A percentile compares a stretch with the other conserved stretches of the same genome.
phyloP scores from a whole-genome alignment of 208 protist genomes.

The Leptomonas seymouri region DNA sequence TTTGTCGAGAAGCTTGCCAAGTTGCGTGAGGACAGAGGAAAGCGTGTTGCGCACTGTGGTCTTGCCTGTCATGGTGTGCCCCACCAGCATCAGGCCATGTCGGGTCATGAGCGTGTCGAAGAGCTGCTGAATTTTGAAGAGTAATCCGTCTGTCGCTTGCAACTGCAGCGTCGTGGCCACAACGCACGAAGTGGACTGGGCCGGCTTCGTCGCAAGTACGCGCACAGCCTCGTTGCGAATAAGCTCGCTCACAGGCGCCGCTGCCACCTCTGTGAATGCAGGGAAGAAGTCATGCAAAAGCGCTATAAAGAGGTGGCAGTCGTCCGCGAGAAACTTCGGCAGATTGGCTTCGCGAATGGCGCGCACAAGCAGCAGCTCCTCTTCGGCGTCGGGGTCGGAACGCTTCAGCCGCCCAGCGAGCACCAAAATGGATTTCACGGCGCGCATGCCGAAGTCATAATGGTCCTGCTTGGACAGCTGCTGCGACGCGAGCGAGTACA shows the following conservation, averaged over 20 bases:
- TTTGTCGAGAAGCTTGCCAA: constrained; percentile 33
- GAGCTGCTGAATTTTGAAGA: constrained; percentile 91
- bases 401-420: constrained; percentile 93
- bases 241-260: constrained; percentile 59
- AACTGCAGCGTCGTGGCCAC: constrained; percentile 30
- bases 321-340: constrained; percentile 93
- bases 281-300: constrained; percentile 94
- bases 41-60: constrained; percentile 85
- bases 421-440: constrained; percentile 95
- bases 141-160: constrained; percentile 77
- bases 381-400: constrained; percentile 76
- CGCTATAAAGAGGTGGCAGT: constrained; percentile 90
- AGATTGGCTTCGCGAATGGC: constrained; percentile 93
- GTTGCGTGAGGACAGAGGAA: constrained; percentile 56
- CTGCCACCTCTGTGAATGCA: constrained; percentile 20
- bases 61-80: constrained; percentile 96
- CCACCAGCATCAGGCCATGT: constrained; percentile 95
- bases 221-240: constrained; percentile 49
- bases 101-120: constrained; percentile 92
- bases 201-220: constrained; percentile 53
- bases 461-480: constrained; percentile 96
- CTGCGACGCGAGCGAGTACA: constrained; percentile 94
- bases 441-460: constrained; percentile 97
- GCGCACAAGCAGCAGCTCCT: constrained; percentile 92
- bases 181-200: neutral